These are phyloP conservation scores for Globisporangium nagaii DNA, from an alignment of 352 stramenopile genomes.

Conservation along the genomic window DNA sequence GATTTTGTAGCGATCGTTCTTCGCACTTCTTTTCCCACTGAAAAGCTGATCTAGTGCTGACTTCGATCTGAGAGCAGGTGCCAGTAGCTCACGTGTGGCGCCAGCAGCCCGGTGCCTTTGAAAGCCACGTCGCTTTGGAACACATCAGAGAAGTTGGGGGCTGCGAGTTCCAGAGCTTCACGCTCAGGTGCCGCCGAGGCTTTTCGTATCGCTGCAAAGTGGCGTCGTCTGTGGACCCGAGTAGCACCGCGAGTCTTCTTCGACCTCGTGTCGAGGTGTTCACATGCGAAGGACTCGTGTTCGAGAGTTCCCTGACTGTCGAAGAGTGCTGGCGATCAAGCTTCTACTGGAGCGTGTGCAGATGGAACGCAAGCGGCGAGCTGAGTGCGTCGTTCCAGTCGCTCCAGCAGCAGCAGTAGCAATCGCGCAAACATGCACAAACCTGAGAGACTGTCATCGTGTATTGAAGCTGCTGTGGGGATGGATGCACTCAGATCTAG, in stretches of 20 bases:
- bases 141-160: slow-evolving; percentile 17
- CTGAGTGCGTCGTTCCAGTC: slow-evolving; percentile 8
- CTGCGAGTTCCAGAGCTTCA: slow-evolving; percentile 35
- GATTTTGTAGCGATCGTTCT: too few relatives aligned
- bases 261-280: slow-evolving; percentile 50
- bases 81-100: slow-evolving; percentile 13
- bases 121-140: slow-evolving; percentile 22
- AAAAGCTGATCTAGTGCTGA: too few relatives aligned
- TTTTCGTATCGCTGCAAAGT: slow-evolving; percentile 37
- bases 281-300: slow-evolving; percentile 31
- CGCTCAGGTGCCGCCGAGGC: slow-evolving; percentile 20
- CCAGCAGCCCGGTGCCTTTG: slow-evolving; percentile 4
- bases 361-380: slow-evolving; percentile 30
- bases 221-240: slow-evolving; percentile 18
- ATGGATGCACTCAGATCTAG: neutral
- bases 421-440: neutral
- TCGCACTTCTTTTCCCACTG: too few relatives aligned
- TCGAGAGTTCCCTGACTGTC: slow-evolving; percentile 18
- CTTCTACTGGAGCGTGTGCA: slow-evolving; percentile 55
- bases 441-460: neutral
- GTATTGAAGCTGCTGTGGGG: neutral
- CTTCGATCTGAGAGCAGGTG: neutral
- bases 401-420: neutral
- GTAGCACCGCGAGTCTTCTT: slow-evolving; percentile 15
- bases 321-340: slow-evolving; percentile 21